A percentile compares a stretch with the other conserved stretches of the same genome.
These are phyloP conservation scores for Pontederia crassipes DNA, from an alignment of 176 grass and related monocot genomes.

Conservation along the genomic window DNA sequence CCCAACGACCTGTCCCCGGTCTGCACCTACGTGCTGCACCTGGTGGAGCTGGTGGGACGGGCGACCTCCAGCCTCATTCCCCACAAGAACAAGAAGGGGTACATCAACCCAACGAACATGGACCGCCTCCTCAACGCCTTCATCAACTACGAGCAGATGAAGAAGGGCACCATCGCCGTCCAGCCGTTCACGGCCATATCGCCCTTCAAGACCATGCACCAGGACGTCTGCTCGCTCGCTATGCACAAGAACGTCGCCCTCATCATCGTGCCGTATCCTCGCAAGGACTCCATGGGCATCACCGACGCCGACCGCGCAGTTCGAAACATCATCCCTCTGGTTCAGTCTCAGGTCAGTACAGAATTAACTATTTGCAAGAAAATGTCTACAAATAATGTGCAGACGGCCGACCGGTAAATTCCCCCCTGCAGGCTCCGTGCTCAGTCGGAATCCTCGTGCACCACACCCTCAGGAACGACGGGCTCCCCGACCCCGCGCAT, in stretches of 20 bases:
- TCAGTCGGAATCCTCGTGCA: slow-evolving; percentile 29
- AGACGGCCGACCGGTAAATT: background rate
- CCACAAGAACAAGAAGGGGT: slow-evolving; percentile 20
- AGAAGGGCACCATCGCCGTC: slow-evolving; percentile 17
- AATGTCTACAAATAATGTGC: too few relatives aligned
- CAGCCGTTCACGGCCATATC: slow-evolving; percentile 30
- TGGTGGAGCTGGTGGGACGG: slow-evolving; percentile 20
- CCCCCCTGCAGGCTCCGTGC: slow-evolving; percentile 4
- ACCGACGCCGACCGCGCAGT: slow-evolving; percentile 7
- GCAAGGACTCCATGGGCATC: slow-evolving; percentile 3
- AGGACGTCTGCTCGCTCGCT: slow-evolving; percentile 29
- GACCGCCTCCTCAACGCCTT: slow-evolving; percentile 13
- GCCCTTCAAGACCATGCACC: slow-evolving; percentile 28
- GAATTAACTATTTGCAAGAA: background rate
- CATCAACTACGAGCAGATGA: slow-evolving; percentile 9
- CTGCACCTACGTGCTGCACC: slow-evolving; percentile 23
- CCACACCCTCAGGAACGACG: background rate
- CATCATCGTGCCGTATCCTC: slow-evolving; percentile 23
- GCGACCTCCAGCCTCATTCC: slow-evolving; percentile 17
- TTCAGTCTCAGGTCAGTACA: slow-evolving; percentile 17
- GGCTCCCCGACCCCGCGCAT: background rate
- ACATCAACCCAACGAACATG: slow-evolving; percentile 7
- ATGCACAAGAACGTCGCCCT: slow-evolving; percentile 22
- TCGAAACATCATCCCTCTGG: slow-evolving; percentile 16
- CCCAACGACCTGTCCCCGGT: background rate